Percentiles rank a stretch among this genome's conserved stretches.
phyloP scores from a whole-genome alignment of 176 grass and related monocot species.

The Zizania latifolia region DNA sequence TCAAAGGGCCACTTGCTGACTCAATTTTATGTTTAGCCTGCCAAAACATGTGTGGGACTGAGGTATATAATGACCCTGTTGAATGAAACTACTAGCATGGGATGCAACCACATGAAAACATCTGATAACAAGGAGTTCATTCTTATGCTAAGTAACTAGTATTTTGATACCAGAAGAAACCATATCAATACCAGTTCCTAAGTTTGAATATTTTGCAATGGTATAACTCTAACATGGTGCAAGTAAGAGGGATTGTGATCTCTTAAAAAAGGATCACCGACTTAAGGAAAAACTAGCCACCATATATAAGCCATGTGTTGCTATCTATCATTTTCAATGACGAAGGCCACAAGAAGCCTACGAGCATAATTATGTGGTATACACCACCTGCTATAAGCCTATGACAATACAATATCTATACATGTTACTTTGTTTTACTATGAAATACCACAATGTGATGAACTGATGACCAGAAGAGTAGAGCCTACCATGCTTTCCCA shows the following conservation, averaged over 20 bases:
- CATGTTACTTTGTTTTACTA: conserved; percentile 2
- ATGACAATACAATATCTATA: too few species aligned
- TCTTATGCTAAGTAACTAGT: neutral
- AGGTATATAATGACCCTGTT: neutral
- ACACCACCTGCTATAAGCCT: neutral
- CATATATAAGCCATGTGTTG: too few species aligned
- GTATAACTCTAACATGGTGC: neutral
- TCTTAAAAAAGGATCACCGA: neutral
- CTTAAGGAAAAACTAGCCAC: neutral
- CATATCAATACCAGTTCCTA: neutral
- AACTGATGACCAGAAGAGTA: neutral
- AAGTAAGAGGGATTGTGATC: neutral
- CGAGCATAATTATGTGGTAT: neutral
- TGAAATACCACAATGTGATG: neutral
- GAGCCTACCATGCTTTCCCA: conserved; percentile 86
- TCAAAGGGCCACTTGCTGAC: conserved; percentile 72
- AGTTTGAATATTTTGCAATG: neutral
- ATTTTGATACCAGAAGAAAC: neutral
- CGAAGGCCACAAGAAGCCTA: neutral
- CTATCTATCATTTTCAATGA: too few species aligned
- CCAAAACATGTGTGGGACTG: conserved; percentile 6
- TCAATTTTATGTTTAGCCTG: conserved; percentile 96
- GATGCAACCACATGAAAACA: neutral
- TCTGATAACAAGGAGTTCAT: neutral
- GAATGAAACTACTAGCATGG: neutral